phyloP scores from a whole-genome alignment of 176 grass and related monocot genomes.

The Eleusine indica region DNA sequence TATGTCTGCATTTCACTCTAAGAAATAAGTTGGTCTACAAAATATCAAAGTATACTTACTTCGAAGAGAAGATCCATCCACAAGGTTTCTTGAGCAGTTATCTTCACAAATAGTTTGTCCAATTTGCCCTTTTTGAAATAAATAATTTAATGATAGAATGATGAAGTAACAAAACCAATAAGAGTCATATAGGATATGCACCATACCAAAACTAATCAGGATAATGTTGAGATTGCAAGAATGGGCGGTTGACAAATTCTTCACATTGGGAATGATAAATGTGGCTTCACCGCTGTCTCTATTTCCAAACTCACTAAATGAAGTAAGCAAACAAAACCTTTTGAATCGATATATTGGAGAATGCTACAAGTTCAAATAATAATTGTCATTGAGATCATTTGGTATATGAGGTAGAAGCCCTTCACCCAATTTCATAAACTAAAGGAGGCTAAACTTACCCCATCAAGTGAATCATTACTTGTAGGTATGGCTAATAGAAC shows the following conservation, averaged over 20 bases:
- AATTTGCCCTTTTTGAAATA: no score
- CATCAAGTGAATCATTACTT: conserved; percentile 52
- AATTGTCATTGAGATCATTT: conserved; percentile 37
- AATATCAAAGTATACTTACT: no score
- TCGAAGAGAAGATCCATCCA: no score
- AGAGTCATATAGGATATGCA: no score
- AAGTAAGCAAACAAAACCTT: conserved; percentile 55
- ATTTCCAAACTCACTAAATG: conserved; percentile 67
- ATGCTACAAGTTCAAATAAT: conserved; percentile 52
- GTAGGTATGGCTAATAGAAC: conserved; percentile 79
- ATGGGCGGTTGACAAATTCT: conserved; percentile 62
- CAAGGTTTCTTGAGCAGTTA: no score
- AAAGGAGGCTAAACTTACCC: conserved; percentile 51
- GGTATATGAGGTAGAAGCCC: not conserved
- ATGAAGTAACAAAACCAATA: no score
- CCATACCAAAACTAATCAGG: no score
- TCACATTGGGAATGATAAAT: conserved; percentile 80
- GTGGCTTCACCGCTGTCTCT: conserved; percentile 70
- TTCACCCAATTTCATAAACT: not conserved
- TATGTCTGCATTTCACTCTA: not conserved
- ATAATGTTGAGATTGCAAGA: conserved; percentile 68
- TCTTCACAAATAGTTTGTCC: no score
- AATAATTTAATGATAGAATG: no score
- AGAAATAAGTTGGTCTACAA: no score
- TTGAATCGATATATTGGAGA: conserved; percentile 71